Conservation (phyloP, 2,329 filamentous ascomycete species). For the Cryphonectria naterciae region DNA sequence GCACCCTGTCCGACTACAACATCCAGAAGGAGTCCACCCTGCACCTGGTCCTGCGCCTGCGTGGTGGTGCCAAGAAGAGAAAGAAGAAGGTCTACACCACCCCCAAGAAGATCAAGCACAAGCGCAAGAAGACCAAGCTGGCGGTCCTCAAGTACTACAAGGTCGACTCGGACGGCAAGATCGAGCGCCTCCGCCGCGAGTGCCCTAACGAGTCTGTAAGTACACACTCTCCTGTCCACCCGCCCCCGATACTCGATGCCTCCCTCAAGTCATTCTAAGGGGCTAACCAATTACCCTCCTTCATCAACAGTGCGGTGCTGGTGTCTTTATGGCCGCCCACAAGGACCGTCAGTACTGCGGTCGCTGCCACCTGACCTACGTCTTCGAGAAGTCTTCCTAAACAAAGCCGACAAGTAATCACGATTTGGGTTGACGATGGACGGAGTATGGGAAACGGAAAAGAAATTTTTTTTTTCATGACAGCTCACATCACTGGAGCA, state of each 20-base stretch:
- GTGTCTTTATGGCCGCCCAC: conserved; percentile 99
- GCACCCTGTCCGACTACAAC: conserved; percentile 99
- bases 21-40: conserved; percentile 99
- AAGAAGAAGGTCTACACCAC: conserved; percentile 99
- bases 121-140: conserved; percentile 99
- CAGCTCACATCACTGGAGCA: conserved; percentile 18
- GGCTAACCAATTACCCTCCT: conserved; percentile 40
- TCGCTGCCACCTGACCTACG: conserved; percentile 73
- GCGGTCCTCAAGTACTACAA: conserved; percentile 99
- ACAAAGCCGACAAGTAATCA: conserved; percentile 19
- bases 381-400: conserved; percentile 69
- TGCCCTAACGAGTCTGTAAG: conserved; percentile 89
- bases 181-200: conserved; percentile 98
- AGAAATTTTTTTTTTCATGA: conserved; percentile 14
- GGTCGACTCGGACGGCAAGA: conserved; percentile 99
- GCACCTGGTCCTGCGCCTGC: conserved; percentile 95
- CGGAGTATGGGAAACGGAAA: conserved; percentile 27
- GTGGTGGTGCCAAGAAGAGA: conserved; percentile 99
- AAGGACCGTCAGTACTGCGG: conserved; percentile 98
- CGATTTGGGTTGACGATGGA: conserved; percentile 26
- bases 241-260: too few species aligned
- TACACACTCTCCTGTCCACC: conserved; percentile 30
- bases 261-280: not conserved
- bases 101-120: conserved; percentile 99
- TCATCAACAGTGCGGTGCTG: conserved; percentile 81